Evolutionary conservation across 306 rosid species (phyloP).

Genomic region (Prunus mongolica): DNA sequence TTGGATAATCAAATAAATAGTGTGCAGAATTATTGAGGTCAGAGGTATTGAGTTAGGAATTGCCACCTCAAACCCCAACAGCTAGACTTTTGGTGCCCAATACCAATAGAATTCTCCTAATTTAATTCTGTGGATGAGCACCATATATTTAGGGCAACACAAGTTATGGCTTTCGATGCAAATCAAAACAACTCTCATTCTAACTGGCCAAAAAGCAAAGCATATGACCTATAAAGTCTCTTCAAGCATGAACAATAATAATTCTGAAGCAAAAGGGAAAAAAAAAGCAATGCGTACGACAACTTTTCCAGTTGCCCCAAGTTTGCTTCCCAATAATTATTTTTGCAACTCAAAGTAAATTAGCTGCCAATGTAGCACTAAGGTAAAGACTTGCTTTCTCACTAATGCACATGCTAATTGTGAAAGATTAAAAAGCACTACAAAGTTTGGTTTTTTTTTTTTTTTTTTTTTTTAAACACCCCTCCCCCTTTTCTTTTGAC

Average conservation of each 20-base stretch:
- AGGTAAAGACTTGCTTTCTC: neutral
- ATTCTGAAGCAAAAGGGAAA: neutral
- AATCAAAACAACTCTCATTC: neutral
- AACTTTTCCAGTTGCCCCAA: slow-evolving; percentile 6
- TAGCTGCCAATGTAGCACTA: neutral
- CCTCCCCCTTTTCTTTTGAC: neutral
- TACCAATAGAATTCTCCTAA: neutral
- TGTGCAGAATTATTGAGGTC: neutral
- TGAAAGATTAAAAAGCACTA: neutral
- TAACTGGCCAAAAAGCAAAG: neutral
- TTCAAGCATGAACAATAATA: neutral
- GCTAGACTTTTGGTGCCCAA: neutral
- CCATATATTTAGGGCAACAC: neutral
- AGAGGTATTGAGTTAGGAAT: neutral
- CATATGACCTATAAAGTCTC: slow-evolving; percentile 5
- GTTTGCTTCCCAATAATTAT: neutral
- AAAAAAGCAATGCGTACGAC: neutral
- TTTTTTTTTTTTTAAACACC: neutral
- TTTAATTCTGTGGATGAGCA: neutral
- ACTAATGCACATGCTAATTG: neutral
- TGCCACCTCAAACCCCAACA: neutral
- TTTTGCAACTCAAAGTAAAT: neutral
- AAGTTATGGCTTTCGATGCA: neutral
- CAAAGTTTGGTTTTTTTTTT: neutral
- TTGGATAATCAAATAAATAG: neutral